Base-by-base conservation (phyloP, 768 basidiomycete species). In the Auricularia auricula-judae region DNA sequence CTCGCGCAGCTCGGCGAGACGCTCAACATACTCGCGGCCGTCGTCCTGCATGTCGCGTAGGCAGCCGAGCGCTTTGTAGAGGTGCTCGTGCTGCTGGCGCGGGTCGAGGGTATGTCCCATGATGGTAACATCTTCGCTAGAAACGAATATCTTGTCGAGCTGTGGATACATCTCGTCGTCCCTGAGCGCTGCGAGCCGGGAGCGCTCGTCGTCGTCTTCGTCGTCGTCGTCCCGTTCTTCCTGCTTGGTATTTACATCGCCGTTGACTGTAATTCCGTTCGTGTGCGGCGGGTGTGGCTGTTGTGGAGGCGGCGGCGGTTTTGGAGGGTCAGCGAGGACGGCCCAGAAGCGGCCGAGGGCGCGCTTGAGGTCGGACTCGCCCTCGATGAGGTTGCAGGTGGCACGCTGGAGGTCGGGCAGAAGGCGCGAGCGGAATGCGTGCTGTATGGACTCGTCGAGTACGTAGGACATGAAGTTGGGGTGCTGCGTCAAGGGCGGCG, bases 11-110 rank as follows among this genome's bases (percentile, higher is more conserved):
- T 94, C 92, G 70, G 89, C 84, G 63, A 94, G 74, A 34, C 91
- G 82, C 70, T 93, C 91, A 4, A 88, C 85, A 71, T 93, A 94
- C 73, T 93, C 92, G 56, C 90, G 79, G 4, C 88, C 88, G 69
- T 94, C 92, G 70, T 93, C 92, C 68, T 90, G 87, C 23, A 94
- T 77, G 68, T 94, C 92, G 62, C 88, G 83, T 62, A 93, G 74
- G 2, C 84, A 80, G 16, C 86, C 83, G 43, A 93, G 68, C 14
- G 87, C 85, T 71, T 89, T 91, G 71, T 92, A 89, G 64, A 93
- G 72, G 14, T 77, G 86, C 59, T 85, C 86, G 65, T 84, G 74
- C 68, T 90, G 88, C 82, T 81, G 4, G 82, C 75, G 67, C 87
- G 88, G 69, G 86, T 84, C 1, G 86, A 84, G 64, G 11, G 56